These are phyloP conservation scores for Stemphylium vesicarium DNA, from an alignment of 2,329 filamentous ascomycete genomes.

Conservation along the genomic window DNA sequence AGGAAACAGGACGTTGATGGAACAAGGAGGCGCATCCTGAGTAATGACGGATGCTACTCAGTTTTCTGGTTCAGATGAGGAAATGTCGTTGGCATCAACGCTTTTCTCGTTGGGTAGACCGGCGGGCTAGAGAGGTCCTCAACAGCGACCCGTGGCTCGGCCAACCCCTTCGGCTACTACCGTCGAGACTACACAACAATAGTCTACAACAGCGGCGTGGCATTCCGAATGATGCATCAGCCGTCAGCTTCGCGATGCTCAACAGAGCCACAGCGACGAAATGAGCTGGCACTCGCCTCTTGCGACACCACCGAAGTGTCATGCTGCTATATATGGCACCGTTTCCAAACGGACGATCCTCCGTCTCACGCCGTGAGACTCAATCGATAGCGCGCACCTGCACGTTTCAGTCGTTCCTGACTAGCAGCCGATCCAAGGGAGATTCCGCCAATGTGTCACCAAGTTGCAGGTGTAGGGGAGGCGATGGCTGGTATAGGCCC, in stretches of 20 bases:
- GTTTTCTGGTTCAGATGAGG: slow-evolving; percentile 47
- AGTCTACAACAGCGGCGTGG: neutral
- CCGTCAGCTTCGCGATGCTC: neutral
- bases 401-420: slow-evolving; percentile 7
- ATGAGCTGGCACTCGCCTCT: neutral
- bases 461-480: neutral
- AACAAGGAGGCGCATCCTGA: slow-evolving; percentile 40
- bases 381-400: slow-evolving; percentile 1
- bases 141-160: neutral
- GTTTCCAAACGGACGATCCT: neutral
- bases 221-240: neutral
- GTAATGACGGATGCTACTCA: slow-evolving; percentile 39
- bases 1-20: slow-evolving; percentile 38
- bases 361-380: neutral
- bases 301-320: neutral
- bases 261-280: neutral
- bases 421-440: slow-evolving; percentile 1
- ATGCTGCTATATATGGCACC: slow-evolving; percentile 10
- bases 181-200: neutral
- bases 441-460: neutral
- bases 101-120: neutral
- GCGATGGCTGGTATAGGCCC: neutral
- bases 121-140: no score
- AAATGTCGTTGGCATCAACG: neutral
- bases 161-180: neutral